Conservation (phyloP, 1,284 basidiomycete species). For the Cutaneotrichosporon sp. region DNA sequence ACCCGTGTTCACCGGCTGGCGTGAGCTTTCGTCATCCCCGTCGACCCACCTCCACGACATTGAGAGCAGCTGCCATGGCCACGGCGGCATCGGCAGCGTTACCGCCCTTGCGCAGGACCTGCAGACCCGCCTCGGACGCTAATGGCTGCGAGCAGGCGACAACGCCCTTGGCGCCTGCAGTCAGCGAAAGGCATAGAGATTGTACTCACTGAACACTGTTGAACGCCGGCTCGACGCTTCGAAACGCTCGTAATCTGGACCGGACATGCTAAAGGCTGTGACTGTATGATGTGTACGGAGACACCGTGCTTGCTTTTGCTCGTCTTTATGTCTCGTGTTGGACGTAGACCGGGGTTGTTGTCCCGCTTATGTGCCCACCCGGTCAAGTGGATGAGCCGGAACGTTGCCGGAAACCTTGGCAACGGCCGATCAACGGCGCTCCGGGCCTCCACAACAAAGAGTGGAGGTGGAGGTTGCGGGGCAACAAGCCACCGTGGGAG, state of each 20-base stretch:
- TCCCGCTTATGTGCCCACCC: too few species aligned
- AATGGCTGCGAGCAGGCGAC: constrained; percentile 80
- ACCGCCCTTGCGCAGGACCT: constrained; percentile 75
- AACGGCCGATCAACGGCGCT: background rate
- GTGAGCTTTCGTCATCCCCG: constrained; percentile 45
- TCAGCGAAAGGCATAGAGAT: constrained; percentile 59
- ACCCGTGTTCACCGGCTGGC: constrained; percentile 28
- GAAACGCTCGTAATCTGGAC: constrained; percentile 8
- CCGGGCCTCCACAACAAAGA: background rate
- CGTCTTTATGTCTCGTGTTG: background rate
- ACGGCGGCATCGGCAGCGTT: constrained; percentile 80
- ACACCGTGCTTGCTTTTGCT: background rate
- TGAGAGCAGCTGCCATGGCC: constrained; percentile 78
- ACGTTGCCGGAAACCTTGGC: too few species aligned
- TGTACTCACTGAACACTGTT: constrained; percentile 52
- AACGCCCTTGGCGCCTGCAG: constrained; percentile 77
- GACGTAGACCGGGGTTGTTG: too few species aligned
- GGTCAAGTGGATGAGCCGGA: too few species aligned
- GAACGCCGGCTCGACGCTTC: constrained; percentile 23
- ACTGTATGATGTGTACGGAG: background rate
- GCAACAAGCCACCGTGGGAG: too few species aligned
- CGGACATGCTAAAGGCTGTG: background rate
- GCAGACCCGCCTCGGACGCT: constrained; percentile 75
- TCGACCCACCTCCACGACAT: constrained; percentile 70
- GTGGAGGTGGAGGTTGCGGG: background rate